Conservation (phyloP, 257 asterid genomes). For the Phtheirospermum japonicum region DNA sequence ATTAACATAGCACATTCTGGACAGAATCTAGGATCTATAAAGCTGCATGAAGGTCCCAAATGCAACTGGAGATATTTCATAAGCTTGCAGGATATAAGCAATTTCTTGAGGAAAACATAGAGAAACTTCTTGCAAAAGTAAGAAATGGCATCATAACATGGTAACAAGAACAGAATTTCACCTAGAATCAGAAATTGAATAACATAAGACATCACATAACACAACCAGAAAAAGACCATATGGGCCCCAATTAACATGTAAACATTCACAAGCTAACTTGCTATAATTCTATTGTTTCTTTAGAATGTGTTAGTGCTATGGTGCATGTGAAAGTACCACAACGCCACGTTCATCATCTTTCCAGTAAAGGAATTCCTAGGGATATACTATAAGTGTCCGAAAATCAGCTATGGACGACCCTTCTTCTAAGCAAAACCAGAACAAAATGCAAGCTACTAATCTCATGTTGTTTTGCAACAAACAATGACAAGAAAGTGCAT, state of each 20-base stretch:
- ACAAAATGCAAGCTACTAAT: neutral
- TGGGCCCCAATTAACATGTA: conserved; percentile 13
- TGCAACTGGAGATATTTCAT: neutral
- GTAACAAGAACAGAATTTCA: no score
- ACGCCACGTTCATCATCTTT: neutral
- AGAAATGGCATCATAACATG: conserved; percentile 12
- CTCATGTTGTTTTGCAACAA: conserved; percentile 4
- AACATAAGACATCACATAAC: conserved; percentile 6
- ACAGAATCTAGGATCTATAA: conserved; percentile 3
- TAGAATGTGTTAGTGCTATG: neutral
- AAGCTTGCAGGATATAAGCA: conserved; percentile 13
- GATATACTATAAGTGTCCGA: no score
- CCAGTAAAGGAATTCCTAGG: conserved; percentile 1
- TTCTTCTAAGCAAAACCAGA: neutral
- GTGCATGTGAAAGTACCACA: neutral
- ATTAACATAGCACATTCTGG: no score
- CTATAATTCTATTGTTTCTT: neutral
- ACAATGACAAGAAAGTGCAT: conserved; percentile 1
- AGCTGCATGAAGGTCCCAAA: conserved; percentile 6
- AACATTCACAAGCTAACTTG: conserved; percentile 16
- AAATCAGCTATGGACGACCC: no score
- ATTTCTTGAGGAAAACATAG: conserved; percentile 3
- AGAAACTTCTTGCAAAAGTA: conserved; percentile 4
- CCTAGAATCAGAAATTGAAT: neutral
- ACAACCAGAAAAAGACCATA: conserved; percentile 2